Conservation (phyloP, 1,139 yeast genomes). For the Sugiyamaella japonica region DNA sequence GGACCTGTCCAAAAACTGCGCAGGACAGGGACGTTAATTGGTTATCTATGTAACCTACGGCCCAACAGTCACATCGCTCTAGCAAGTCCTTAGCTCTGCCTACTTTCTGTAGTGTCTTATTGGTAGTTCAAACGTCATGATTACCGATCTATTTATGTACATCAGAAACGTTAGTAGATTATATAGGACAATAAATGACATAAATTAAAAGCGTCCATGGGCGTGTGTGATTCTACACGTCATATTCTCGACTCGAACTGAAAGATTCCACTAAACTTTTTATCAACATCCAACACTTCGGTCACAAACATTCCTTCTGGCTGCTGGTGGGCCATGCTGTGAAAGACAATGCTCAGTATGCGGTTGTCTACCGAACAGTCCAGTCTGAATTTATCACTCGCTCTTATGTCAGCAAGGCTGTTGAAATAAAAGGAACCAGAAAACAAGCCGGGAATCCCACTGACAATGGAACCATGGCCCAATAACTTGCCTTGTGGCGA, state of each 20-base stretch:
- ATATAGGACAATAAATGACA: too few relatives aligned
- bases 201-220: too few relatives aligned
- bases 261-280: conserved; percentile 26
- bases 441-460: conserved; percentile 30
- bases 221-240: too few relatives aligned
- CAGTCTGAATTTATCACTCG: conserved; percentile 29
- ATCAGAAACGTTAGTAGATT: too few relatives aligned
- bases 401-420: conserved; percentile 30
- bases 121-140: too few relatives aligned
- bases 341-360: conserved; percentile 15
- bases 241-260: conserved; percentile 20
- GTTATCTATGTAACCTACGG: too few relatives aligned
- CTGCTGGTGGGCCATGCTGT: conserved; percentile 16
- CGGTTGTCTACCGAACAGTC: conserved; percentile 28
- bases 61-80: too few relatives aligned
- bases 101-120: too few relatives aligned
- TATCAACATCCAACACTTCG: conserved; percentile 18
- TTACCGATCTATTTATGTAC: too few relatives aligned
- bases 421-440: conserved; percentile 33
- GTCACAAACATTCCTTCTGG: conserved; percentile 23
- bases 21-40: too few relatives aligned
- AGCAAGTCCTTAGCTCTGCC: too few relatives aligned
- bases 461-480: conserved; percentile 35
- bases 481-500: conserved; percentile 38
- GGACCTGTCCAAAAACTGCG: too few relatives aligned